Evolutionary conservation across 768 basidiomycete species (phyloP).

Genomic region (Naganishia vaughanmartiniae): DNA sequence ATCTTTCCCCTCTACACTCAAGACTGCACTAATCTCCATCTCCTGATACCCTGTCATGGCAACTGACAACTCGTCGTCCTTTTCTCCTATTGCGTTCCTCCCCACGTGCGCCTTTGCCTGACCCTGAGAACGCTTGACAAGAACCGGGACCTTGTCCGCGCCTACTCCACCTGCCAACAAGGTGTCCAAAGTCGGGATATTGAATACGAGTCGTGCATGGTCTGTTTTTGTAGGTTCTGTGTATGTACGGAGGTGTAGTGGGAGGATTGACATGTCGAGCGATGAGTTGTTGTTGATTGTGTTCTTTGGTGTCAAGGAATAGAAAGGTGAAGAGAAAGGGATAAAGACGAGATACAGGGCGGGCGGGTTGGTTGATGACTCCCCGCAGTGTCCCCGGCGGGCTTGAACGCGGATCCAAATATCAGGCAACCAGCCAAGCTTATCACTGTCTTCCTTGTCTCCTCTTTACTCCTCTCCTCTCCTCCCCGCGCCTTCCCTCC

Average conservation of each 20-base stretch:
- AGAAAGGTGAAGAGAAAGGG: neutral
- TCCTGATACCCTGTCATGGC: constrained; percentile 41
- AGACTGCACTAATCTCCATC: constrained; percentile 85
- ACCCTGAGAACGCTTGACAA: constrained; percentile 33
- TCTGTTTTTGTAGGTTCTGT: constrained; percentile 90
- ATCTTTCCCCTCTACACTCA: constrained; percentile 80
- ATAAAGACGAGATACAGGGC: too few species aligned
- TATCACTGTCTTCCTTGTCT: too few species aligned
- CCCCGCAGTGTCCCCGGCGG: too few species aligned
- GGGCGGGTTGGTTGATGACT: too few species aligned
- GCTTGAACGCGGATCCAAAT: too few species aligned
- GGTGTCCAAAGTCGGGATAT: constrained; percentile 60
- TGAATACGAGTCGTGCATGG: constrained; percentile 76
- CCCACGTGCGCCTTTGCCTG: constrained; percentile 29
- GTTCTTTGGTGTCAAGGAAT: neutral
- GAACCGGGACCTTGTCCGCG: constrained; percentile 30
- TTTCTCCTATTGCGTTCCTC: constrained; percentile 27
- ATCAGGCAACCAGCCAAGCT: too few species aligned
- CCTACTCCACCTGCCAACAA: constrained; percentile 26
- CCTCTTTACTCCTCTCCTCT: too few species aligned
- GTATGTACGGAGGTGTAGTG: constrained; percentile 74
- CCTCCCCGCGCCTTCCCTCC: too few species aligned
- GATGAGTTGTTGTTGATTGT: neutral
- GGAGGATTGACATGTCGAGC: constrained; percentile 47
- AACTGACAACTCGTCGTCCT: constrained; percentile 24